These are phyloP conservation scores for Elongisporangium senticosum DNA, from an alignment of 352 stramenopile genomes.

Conservation along the genomic window DNA sequence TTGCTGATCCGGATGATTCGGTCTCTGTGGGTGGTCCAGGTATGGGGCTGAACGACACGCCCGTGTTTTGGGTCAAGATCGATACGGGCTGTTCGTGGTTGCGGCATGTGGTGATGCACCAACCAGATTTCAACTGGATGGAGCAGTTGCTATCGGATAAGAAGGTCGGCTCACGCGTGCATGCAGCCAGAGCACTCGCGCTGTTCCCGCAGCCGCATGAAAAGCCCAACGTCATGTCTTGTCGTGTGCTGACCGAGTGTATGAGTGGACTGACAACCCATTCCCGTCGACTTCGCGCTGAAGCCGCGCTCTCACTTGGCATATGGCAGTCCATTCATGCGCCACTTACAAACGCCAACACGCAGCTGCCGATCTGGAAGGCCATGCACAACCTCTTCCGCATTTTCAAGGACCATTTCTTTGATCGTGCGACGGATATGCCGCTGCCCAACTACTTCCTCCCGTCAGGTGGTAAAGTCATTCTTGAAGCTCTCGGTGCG, in stretches of 20 bases:
- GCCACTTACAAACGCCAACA: conserved; percentile 76
- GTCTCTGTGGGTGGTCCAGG: conserved; percentile 68
- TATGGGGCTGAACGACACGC: conserved; percentile 84
- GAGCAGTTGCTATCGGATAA: conserved; percentile 81
- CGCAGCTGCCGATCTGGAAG: conserved; percentile 78
- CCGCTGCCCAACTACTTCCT: conserved; percentile 85
- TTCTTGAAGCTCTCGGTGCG: conserved; percentile 69
- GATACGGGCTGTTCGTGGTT: conserved; percentile 75
- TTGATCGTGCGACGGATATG: conserved; percentile 76
- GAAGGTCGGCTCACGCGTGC: conserved; percentile 75
- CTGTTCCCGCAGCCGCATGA: conserved; percentile 78
- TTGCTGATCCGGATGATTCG: conserved; percentile 73
- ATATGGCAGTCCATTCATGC: conserved; percentile 86
- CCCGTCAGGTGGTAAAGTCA: conserved; percentile 75
- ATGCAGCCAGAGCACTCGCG: conserved; percentile 66
- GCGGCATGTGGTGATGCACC: conserved; percentile 80
- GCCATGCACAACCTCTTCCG: conserved; percentile 82
- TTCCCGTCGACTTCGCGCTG: conserved; percentile 63
- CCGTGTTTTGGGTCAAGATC: conserved; percentile 85
- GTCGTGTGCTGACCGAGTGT: conserved; percentile 75
- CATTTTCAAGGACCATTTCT: conserved; percentile 89
- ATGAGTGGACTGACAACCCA: conserved; percentile 83
- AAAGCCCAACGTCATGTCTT: conserved; percentile 85
- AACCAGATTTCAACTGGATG: conserved; percentile 88
- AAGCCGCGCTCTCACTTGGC: conserved; percentile 67